A percentile compares a stretch with the other conserved stretches of the same genome.
Evolutionary conservation across 495 filamentous ascomycete genomes (phyloP).

Genomic region (Pyrenula massariospora): DNA sequence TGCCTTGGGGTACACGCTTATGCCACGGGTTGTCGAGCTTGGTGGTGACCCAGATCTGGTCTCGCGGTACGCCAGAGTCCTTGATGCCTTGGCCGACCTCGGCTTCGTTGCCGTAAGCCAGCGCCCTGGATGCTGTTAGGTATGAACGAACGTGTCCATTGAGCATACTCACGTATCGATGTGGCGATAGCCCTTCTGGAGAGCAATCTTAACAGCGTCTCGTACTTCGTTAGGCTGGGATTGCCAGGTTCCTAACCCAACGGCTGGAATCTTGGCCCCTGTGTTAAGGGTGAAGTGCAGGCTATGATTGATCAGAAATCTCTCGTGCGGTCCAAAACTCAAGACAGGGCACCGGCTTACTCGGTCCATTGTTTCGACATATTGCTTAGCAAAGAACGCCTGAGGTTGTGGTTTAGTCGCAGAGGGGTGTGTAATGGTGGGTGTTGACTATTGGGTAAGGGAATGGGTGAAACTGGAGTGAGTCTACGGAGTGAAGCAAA

Average conservation of each 20-base stretch:
- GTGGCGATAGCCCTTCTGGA: conserved; percentile 61
- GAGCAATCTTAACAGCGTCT: conserved; percentile 63
- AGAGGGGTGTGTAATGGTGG: neutral
- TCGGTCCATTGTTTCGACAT: neutral
- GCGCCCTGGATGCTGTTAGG: conserved; percentile 43
- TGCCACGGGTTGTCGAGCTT: conserved; percentile 83
- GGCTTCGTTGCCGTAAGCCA: conserved; percentile 74
- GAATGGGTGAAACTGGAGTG: neutral
- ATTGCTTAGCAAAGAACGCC: neutral
- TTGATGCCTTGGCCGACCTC: conserved; percentile 72
- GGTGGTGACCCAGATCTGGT: conserved; percentile 77
- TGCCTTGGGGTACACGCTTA: conserved; percentile 54
- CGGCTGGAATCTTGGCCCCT: conserved; percentile 64
- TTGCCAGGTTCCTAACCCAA: conserved; percentile 81
- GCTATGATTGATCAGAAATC: conserved; percentile 10
- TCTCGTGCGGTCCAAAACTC: neutral
- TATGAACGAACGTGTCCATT: neutral
- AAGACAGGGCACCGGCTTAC: neutral
- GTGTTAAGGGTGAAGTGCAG: conserved; percentile 71
- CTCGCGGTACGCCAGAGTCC: conserved; percentile 68
- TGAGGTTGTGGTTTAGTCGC: neutral
- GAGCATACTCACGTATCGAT: conserved; percentile 42
- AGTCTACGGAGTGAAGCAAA: neutral
- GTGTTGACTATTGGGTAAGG: neutral
- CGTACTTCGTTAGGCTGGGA: conserved; percentile 51